Percentiles rank a stretch among this genome's conserved stretches.
phyloP scores from a whole-genome alignment of 1,284 basidiomycete species.

The Abortiporus biennis region DNA sequence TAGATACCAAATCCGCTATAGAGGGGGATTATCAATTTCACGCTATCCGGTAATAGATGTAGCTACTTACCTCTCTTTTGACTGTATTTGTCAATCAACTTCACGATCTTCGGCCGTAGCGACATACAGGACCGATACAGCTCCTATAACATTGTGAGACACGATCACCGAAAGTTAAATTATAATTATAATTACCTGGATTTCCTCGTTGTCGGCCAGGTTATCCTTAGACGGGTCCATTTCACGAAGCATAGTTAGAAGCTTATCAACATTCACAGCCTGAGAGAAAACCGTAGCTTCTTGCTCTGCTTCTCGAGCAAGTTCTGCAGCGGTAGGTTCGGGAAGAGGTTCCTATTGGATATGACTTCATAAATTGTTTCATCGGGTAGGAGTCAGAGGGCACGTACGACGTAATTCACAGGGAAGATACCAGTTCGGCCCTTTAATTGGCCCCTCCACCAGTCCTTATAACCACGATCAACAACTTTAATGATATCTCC shows the following conservation, averaged over 20 bases:
- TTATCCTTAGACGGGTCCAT: conserved; percentile 80
- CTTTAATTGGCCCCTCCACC: conserved; percentile 95
- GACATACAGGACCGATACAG: conserved; percentile 88
- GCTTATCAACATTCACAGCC: conserved; percentile 81
- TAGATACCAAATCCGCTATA: conserved; percentile 76
- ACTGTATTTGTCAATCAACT: conserved; percentile 96
- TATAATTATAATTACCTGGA: conserved; percentile 57
- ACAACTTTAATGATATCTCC: conserved; percentile 97
- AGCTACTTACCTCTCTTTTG: conserved; percentile 71
- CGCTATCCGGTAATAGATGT: not conserved
- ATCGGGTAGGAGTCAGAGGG: not conserved
- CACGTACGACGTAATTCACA: conserved; percentile 89
- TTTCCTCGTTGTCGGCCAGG: conserved; percentile 91
- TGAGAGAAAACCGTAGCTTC: conserved; percentile 86
- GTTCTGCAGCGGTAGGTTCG: conserved; percentile 75
- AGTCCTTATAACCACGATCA: conserved; percentile 93
- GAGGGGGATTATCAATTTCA: not conserved
- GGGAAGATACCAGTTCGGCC: conserved; percentile 97
- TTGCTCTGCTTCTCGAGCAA: conserved; percentile 82
- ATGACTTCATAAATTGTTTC: conserved; percentile 3
- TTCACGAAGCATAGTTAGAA: conserved; percentile 75
- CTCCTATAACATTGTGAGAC: conserved; percentile 44
- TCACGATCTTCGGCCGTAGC: conserved; percentile 90
- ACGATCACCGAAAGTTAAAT: not conserved
- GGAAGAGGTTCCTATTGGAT: conserved; percentile 79